phyloP scores from a whole-genome alignment of 2,329 filamentous ascomycete genomes.

The Aspergillus tanneri region DNA sequence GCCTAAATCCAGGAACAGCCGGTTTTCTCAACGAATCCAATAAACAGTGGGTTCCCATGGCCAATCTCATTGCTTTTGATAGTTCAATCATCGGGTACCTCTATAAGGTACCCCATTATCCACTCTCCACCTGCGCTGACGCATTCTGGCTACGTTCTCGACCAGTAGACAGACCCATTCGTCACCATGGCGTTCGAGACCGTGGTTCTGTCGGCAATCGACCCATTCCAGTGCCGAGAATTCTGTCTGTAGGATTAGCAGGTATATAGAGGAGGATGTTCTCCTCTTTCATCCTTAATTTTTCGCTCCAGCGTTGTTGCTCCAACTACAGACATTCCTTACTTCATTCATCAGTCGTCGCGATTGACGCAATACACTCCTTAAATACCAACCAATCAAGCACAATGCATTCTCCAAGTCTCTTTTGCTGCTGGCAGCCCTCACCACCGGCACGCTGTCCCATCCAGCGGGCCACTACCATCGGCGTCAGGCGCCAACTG shows the following conservation, averaged over 20 bases:
- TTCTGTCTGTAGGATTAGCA: background rate
- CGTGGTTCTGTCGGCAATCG: background rate
- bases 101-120: too few species aligned
- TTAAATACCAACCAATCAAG: background rate
- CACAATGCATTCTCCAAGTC: constrained; percentile 34
- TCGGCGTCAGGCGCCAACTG: too few species aligned
- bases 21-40: background rate
- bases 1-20: background rate
- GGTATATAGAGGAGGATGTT: background rate
- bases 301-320: background rate
- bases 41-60: background rate
- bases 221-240: background rate
- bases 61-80: background rate
- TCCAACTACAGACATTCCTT: background rate
- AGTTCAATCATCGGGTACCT: too few species aligned
- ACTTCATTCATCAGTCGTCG: background rate
- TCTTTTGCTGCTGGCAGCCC: constrained; percentile 33
- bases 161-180: background rate
- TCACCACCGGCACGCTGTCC: constrained; percentile 23
- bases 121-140: background rate
- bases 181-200: background rate
- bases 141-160: background rate
- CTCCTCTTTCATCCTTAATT: background rate
- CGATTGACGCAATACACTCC: constrained; percentile 5
- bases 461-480: too few species aligned